Percentiles rank a stretch among this genome's conserved stretches.
Evolutionary conservation across 1,284 basidiomycete genomes (phyloP).

Genomic region (Gymnopus androsaceus): DNA sequence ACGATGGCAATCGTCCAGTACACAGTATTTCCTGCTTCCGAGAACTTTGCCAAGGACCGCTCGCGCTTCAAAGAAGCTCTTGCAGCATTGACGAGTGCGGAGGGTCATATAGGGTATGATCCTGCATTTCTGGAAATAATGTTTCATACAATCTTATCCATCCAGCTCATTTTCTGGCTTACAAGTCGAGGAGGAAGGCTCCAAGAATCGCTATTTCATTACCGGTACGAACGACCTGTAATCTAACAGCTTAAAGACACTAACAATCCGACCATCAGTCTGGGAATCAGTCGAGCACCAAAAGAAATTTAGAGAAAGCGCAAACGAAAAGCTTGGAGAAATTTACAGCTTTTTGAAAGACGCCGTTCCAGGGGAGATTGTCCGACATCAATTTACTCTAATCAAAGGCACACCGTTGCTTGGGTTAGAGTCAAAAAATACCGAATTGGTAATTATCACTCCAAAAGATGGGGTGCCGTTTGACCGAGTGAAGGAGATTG

Average conservation of each 20-base stretch:
- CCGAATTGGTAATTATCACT: constrained; percentile 24
- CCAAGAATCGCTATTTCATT: constrained; percentile 22
- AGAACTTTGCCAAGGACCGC: constrained; percentile 15
- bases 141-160: background rate
- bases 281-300: constrained; percentile 31
- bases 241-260: background rate
- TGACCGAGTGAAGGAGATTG: constrained; percentile 18
- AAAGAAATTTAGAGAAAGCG: constrained; percentile 20
- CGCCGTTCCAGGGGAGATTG: constrained; percentile 11
- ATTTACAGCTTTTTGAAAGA: background rate
- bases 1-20: constrained; percentile 21
- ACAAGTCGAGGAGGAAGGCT: constrained; percentile 21
- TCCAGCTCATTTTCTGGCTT: constrained; percentile 27
- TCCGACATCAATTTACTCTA: background rate
- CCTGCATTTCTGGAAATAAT: constrained; percentile 18
- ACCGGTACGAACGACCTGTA: constrained; percentile 20
- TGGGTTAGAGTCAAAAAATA: constrained; percentile 21
- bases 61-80: constrained; percentile 20
- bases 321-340: background rate
- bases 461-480: constrained; percentile 23
- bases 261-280: constrained; percentile 18
- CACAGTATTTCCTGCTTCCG: constrained; percentile 23
- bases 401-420: constrained; percentile 7
- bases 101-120: constrained; percentile 28
- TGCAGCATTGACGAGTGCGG: constrained; percentile 17